These are phyloP conservation scores for Camellia sinensis DNA, from an alignment of 148 eudicot genomes.

Conservation along the genomic window DNA sequence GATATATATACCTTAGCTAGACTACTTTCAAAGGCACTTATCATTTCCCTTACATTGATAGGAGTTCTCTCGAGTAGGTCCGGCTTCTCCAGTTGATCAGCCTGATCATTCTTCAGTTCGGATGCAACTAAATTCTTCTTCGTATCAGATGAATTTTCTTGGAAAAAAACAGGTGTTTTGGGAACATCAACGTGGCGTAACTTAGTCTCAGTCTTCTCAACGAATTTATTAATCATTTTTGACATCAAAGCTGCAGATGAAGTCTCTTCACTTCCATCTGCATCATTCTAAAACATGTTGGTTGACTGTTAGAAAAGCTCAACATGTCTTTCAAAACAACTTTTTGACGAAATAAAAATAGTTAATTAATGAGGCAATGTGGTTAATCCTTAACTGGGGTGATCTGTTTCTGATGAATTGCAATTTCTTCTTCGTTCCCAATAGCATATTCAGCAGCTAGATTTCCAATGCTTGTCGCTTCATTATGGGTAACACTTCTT, in stretches of 20 bases:
- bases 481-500: constrained; percentile 17
- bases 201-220: constrained; percentile 12
- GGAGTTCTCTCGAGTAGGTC: constrained; percentile 44
- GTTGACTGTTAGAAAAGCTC: constrained; percentile 27
- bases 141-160: constrained; percentile 25
- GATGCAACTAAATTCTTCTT: constrained; percentile 25
- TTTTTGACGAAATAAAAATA: constrained; percentile 1
- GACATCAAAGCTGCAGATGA: constrained; percentile 19
- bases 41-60: constrained; percentile 67
- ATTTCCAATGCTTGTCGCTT: constrained; percentile 18
- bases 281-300: constrained; percentile 36
- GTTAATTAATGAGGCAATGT: neutral
- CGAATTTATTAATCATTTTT: neutral
- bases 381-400: constrained; percentile 41
- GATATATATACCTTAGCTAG: constrained; percentile 55
- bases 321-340: neutral
- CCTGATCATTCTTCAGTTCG: constrained; percentile 22
- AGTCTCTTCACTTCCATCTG: constrained; percentile 30
- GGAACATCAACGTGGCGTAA: neutral
- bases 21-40: constrained; percentile 65
- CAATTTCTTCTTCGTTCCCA: constrained; percentile 15
- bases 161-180: constrained; percentile 5
- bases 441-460: constrained; percentile 7
- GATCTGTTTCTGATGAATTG: constrained; percentile 5
- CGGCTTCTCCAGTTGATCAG: constrained; percentile 31